phyloP scores from a whole-genome alignment of 352 stramenopile genomes.

The Phytophthora multivora region DNA sequence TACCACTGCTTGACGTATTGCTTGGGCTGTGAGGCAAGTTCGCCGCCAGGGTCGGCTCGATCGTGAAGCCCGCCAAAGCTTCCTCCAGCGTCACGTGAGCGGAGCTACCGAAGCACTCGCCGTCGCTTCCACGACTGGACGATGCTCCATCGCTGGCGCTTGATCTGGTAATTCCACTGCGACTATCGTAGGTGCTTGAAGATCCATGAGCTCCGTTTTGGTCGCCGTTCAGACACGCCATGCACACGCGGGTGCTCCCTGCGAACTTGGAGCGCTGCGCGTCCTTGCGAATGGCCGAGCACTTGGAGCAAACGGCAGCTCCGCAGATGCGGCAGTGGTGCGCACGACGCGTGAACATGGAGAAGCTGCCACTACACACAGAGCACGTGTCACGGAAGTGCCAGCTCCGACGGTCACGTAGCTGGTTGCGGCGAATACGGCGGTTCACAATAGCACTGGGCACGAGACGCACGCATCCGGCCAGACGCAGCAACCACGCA shows the following conservation, averaged over 20 bases:
- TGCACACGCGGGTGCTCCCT: conserved; percentile 60
- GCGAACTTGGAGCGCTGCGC: conserved; percentile 39
- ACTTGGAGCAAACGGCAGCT: conserved; percentile 78
- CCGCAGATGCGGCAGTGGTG: conserved; percentile 85
- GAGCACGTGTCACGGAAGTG: conserved; percentile 59
- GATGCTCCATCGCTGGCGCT: conserved; percentile 31
- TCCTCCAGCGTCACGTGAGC: conserved; percentile 47
- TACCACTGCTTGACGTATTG: conserved; percentile 39
- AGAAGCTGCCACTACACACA: conserved; percentile 70
- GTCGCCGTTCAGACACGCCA: conserved; percentile 77
- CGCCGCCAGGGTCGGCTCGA: conserved; percentile 40
- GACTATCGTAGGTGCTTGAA: conserved; percentile 34
- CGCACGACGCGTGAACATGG: conserved; percentile 66
- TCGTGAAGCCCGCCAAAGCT: conserved; percentile 40
- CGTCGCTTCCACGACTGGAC: conserved; percentile 37
- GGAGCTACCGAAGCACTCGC: conserved; percentile 38
- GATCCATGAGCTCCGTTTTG: conserved; percentile 34
- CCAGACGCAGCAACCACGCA: conserved; percentile 66
- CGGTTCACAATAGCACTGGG: conserved; percentile 75
- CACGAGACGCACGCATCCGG: conserved; percentile 54
- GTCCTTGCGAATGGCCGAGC: conserved; percentile 61
- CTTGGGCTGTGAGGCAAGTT: conserved; percentile 35
- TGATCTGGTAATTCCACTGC: conserved; percentile 22
- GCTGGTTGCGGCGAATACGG: conserved; percentile 66
- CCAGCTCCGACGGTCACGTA: conserved; percentile 68